phyloP scores from a whole-genome alignment of 345 rosid species.

The Eucalyptus urophylla region DNA sequence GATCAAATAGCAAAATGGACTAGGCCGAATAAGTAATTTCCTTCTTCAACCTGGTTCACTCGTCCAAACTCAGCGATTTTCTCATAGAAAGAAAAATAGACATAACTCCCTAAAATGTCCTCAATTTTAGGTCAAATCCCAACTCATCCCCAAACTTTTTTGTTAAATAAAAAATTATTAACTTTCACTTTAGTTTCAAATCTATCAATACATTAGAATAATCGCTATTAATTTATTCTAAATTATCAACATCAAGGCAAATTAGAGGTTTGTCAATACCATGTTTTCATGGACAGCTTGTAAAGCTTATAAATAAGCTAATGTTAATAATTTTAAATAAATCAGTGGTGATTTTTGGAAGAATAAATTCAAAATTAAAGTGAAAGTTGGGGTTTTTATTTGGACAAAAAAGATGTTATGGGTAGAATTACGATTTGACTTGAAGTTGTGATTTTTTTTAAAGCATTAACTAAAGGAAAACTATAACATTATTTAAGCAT shows the following conservation, averaged over 20 bases:
- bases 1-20: neutral
- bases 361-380: neutral
- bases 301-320: neutral
- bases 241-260: neutral
- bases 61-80: neutral
- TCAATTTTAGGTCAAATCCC: neutral
- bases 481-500: neutral
- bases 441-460: neutral
- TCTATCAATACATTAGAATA: accelerated
- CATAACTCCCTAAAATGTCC: neutral
- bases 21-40: neutral
- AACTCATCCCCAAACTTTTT: accelerated
- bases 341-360: neutral
- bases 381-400: neutral
- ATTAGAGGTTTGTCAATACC: neutral
- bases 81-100: neutral
- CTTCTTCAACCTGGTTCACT: neutral
- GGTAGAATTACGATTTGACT: neutral
- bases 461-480: neutral
- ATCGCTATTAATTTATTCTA: neutral
- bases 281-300: accelerated
- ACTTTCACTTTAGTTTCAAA: neutral
- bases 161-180: neutral
- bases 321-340: neutral
- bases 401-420: neutral